Evolutionary conservation across 495 filamentous ascomycete species (phyloP), one percentile per base, ranked within the genome.

Genomic region (Clohesyomyces aquaticus): DNA sequence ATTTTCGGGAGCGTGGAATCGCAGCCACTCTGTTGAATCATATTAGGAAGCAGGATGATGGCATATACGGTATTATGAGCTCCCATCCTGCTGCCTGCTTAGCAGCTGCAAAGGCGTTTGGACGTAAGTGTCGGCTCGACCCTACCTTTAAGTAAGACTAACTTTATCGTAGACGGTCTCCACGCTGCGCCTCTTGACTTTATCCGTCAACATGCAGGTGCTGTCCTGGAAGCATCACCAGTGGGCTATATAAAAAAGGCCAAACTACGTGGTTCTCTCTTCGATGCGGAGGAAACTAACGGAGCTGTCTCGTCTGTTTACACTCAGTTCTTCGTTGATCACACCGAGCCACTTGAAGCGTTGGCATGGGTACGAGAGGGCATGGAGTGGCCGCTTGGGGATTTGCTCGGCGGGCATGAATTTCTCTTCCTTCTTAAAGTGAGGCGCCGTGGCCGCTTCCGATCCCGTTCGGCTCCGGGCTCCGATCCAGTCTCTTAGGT

Each of bases 271-370:
- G 75, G 74, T 47, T 65, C 29, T 21, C 61, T 77, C 3, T 77
- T 77, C 46, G 22, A 70, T 47, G 12, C 61, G 32, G 57, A 70
- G 19, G 65, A 66, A 27, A 49, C 26, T 26, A 68, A 53, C 47
- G 71, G 72, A 25, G 19, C 63, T 65, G 55, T 76, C 8, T 78
- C 66, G 10, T 55, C 22, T 60, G 73, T 69, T 60, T 59, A 76
- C 67, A 75, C 76, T 28, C 43, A 47, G 35, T 78, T 78, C 58
- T 77, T 53, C 38, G 72, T 78, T 27, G 71, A 78, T 56, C 73
- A 77, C 61, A 59, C 55, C 3, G 74, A 78, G 61, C 76, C 74
- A 21, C 61, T 73, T 58, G 61, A 70, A 58, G 72, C 62, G 14
- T 51, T 77, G 38, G 56, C 32, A 59, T 55, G 59, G 66, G 65